Evolutionary conservation across 2,329 filamentous ascomycete genomes (phyloP).

Genomic region (Arthroderma uncinatum): DNA sequence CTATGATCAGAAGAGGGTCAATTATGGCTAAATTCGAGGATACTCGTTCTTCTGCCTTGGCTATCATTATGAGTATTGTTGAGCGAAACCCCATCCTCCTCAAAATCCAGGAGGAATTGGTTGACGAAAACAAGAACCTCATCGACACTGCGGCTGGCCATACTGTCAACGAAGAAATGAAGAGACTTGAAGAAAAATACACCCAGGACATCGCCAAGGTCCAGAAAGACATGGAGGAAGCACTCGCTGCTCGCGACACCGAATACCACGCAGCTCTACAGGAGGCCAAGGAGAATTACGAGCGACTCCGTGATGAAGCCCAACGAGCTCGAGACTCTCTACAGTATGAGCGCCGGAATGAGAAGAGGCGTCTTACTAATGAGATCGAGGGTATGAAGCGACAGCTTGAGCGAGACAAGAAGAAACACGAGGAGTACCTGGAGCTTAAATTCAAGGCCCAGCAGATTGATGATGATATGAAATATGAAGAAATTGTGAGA

Average conservation of each 20-base stretch:
- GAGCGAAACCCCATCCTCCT: constrained; percentile 3
- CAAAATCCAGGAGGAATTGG: constrained; percentile 5
- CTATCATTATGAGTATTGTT: neutral
- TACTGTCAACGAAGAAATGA: constrained; percentile 7
- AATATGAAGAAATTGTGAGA: constrained; percentile 5
- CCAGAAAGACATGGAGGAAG: constrained; percentile 6
- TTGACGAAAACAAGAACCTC: constrained; percentile 4
- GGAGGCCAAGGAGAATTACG: constrained; percentile 8
- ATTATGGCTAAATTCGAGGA: constrained; percentile 5
- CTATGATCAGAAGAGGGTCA: constrained; percentile 6
- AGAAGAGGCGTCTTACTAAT: constrained; percentile 4
- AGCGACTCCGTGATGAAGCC: constrained; percentile 4
- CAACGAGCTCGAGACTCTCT: constrained; percentile 3
- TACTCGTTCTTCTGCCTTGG: neutral
- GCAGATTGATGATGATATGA: constrained; percentile 4
- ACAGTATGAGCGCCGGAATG: constrained; percentile 6
- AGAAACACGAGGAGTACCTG: constrained; percentile 3
- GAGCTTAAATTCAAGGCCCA: constrained; percentile 6
- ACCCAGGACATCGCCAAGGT: constrained; percentile 4
- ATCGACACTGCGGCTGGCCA: constrained; percentile 3
- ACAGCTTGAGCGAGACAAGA: constrained; percentile 2
- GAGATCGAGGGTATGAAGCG: constrained; percentile 7
- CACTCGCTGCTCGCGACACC: constrained; percentile 4
- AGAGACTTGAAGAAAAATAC: constrained; percentile 8
- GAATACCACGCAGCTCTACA: constrained; percentile 3